Evolutionary conservation across 192 early-diverging fungal genomes (phyloP).

Genomic region (Neocallimastix lanati): DNA sequence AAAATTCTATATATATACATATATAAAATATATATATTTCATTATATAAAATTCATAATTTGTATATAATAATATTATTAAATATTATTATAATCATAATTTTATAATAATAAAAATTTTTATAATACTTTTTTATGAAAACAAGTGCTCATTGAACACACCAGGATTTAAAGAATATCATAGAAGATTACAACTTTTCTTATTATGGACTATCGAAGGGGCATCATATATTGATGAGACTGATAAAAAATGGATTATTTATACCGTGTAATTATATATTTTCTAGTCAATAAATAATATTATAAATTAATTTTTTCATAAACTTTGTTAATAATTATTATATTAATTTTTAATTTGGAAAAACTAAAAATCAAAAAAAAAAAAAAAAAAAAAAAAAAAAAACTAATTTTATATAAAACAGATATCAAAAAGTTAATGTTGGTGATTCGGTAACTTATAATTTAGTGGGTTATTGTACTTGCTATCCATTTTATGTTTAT

Average conservation of each 20-base stretch:
- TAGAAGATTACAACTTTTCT: conserved; percentile 54
- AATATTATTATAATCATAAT: neutral
- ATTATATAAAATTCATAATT: no score
- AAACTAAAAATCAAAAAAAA: no score
- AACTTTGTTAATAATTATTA: no score
- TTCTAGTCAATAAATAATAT: no score
- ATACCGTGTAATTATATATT: conserved; percentile 16
- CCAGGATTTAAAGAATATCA: conserved; percentile 59
- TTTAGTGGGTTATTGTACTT: conserved; percentile 66
- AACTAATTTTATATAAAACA: neutral
- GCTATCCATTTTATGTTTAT: conserved; percentile 72
- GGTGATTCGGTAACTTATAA: conserved; percentile 33
- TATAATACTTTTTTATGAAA: no score
- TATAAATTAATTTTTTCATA: no score
- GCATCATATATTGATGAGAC: conserved; percentile 64
- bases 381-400: no score
- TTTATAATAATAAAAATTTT: no score
- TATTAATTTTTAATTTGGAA: no score
- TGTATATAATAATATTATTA: no score
- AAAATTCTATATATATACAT: no score
- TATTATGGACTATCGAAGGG: conserved; percentile 78
- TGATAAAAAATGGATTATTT: conserved; percentile 68
- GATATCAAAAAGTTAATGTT: conserved; percentile 28
- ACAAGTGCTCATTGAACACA: conserved; percentile 36
- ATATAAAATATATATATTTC: no score